Evolutionary conservation across 192 early-diverging fungal species (phyloP).

Genomic region (Hyaloraphidium curvatum): DNA sequence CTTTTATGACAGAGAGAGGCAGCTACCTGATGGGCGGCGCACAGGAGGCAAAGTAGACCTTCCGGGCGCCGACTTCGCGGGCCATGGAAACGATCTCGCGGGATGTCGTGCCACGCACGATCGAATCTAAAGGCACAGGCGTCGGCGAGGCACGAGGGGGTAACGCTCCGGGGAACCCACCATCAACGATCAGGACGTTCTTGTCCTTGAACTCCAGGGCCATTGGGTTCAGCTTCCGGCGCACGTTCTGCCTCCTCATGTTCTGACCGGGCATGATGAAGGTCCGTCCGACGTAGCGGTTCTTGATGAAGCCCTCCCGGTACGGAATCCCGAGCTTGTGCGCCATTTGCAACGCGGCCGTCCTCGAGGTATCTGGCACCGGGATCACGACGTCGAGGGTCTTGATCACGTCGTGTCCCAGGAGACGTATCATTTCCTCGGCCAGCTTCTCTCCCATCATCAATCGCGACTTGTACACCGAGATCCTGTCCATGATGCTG

Average conservation of each 20-base stretch:
- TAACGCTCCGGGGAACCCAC: slow-evolving; percentile 16
- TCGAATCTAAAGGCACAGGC: slow-evolving; percentile 47
- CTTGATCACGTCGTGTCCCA: slow-evolving; percentile 39
- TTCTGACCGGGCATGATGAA: slow-evolving; percentile 99
- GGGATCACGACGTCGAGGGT: slow-evolving; percentile 99
- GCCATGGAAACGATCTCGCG: slow-evolving; percentile 99
- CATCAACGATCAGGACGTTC: slow-evolving; percentile 95
- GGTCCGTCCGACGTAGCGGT: slow-evolving; percentile 94
- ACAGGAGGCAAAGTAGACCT: slow-evolving; percentile 98
- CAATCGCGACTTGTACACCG: slow-evolving; percentile 91
- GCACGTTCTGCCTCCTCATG: slow-evolving; percentile 65
- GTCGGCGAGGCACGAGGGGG: background rate
- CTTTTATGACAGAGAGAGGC: too few species aligned
- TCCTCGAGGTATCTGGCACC: slow-evolving; percentile 91
- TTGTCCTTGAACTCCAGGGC: slow-evolving; percentile 85
- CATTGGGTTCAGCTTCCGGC: slow-evolving; percentile 98
- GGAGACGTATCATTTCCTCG: slow-evolving; percentile 46
- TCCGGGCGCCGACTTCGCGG: slow-evolving; percentile 90
- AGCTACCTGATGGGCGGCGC: slow-evolving; percentile 69
- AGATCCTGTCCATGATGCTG: slow-evolving; percentile 94
- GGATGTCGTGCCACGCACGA: slow-evolving; percentile 98
- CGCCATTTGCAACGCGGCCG: slow-evolving; percentile 81
- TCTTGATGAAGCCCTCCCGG: slow-evolving; percentile 99
- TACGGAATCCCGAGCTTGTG: slow-evolving; percentile 75
- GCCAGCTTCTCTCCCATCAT: slow-evolving; percentile 96